Conservation (phyloP, 2,329 filamentous ascomycete genomes). For the Trematosphaeria pertusa region DNA sequence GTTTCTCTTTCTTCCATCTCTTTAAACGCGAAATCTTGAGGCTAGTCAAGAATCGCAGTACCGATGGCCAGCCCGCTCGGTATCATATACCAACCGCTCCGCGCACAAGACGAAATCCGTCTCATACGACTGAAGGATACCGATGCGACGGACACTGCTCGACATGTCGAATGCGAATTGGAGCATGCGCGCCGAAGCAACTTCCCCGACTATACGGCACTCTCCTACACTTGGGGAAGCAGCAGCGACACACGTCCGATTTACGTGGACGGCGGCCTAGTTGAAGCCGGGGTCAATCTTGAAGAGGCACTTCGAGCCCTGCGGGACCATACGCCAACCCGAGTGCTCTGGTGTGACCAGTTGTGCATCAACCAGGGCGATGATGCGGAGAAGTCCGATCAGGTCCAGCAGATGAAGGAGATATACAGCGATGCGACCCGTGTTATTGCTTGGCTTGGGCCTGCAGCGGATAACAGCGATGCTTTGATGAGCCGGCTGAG, state of each 20-base stretch:
- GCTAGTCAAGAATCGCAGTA: no score
- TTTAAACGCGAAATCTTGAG: no score
- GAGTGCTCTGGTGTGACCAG: neutral
- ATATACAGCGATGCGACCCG: neutral
- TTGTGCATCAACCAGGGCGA: slow-evolving; percentile 7
- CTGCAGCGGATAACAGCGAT: neutral
- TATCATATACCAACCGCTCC: neutral
- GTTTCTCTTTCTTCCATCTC: no score
- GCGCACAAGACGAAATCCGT: neutral
- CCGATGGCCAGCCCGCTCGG: neutral
- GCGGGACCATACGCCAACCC: neutral
- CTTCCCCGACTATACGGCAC: neutral
- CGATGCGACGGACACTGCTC: neutral
- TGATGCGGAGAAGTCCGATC: slow-evolving; percentile 1
- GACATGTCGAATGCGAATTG: neutral
- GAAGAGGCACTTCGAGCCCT: neutral
- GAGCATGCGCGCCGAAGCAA: neutral
- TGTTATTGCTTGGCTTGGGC: neutral
- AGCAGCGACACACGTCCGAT: neutral
- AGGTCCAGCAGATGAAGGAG: slow-evolving; percentile 4
- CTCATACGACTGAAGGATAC: neutral
- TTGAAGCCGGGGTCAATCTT: neutral
- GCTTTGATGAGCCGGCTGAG: neutral
- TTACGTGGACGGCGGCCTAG: neutral
- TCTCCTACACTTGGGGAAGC: slow-evolving; percentile 6